Percentiles rank a stretch among this genome's conserved stretches.
phyloP scores from a whole-genome alignment of 805 yeast species.

The Saccharomycopsis microspora region DNA sequence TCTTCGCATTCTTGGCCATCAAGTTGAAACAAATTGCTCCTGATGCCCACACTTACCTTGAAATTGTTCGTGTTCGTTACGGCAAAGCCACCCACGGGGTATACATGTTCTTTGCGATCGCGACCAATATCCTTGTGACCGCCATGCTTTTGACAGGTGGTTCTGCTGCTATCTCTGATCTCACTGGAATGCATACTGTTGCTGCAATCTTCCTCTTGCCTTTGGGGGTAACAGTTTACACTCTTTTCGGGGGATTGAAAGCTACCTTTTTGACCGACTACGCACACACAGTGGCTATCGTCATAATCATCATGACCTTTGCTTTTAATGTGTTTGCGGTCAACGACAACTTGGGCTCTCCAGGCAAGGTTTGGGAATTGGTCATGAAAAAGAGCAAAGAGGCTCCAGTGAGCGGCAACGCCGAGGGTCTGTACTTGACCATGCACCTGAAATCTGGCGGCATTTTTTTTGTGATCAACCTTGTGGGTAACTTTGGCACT shows the following conservation, averaged over 20 bases:
- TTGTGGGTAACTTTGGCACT: constrained; percentile 85
- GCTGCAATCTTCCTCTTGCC: constrained; percentile 82
- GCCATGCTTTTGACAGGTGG: constrained; percentile 91
- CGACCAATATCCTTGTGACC: constrained; percentile 81
- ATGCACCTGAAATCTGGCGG: constrained; percentile 82
- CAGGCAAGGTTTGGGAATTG: constrained; percentile 67
- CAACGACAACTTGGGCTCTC: constrained; percentile 65
- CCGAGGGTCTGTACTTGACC: constrained; percentile 79
- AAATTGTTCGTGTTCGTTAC: constrained; percentile 70
- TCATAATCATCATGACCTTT: constrained; percentile 69
- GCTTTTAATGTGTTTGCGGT: constrained; percentile 72
- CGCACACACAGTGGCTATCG: constrained; percentile 69
- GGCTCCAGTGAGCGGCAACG: constrained; percentile 67
- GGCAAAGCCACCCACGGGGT: constrained; percentile 66
- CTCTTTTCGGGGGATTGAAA: constrained; percentile 72
- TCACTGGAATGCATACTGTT: constrained; percentile 74
- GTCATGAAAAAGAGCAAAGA: constrained; percentile 48
- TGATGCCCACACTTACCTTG: constrained; percentile 83
- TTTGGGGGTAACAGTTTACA: constrained; percentile 63
- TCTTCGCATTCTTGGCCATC: constrained; percentile 80
- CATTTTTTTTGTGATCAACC: constrained; percentile 77
- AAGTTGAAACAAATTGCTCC: constrained; percentile 87
- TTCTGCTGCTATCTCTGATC: constrained; percentile 65
- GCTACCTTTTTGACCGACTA: constrained; percentile 77
- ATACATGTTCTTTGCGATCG: constrained; percentile 69